Conservation (phyloP, 2,329 filamentous ascomycete genomes). For the Escovopsis sp. region DNA sequence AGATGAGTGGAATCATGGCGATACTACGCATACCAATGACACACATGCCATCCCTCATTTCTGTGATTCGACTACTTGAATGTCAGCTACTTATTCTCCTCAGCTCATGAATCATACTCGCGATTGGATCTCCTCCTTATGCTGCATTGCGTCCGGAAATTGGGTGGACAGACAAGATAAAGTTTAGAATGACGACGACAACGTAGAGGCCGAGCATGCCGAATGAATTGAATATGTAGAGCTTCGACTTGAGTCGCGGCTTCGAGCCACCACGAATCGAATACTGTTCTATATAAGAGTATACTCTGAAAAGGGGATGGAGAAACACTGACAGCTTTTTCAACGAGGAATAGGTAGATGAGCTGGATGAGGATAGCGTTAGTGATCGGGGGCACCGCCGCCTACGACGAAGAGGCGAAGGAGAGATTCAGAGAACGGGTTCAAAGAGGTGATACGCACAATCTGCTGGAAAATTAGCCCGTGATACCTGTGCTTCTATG, state of each 20-base stretch:
- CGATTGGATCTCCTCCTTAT: too few species aligned
- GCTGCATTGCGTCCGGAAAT: too few species aligned
- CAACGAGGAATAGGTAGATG: constrained; percentile 51
- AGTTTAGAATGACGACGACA: constrained; percentile 40
- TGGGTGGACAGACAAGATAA: constrained; percentile 36
- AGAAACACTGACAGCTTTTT: constrained; percentile 37
- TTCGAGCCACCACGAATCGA: constrained; percentile 41
- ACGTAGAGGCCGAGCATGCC: constrained; percentile 35
- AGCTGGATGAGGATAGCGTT: constrained; percentile 19
- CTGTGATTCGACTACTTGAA: constrained; percentile 36
- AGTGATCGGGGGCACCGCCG: neutral
- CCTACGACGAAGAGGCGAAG: neutral
- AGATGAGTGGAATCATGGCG: constrained; percentile 46
- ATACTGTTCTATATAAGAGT: constrained; percentile 22
- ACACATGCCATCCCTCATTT: constrained; percentile 39
- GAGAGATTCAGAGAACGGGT: too few species aligned
- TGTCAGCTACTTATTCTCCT: neutral
- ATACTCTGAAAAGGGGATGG: constrained; percentile 2
- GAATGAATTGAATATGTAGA: constrained; percentile 47
- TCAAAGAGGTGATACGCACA: constrained; percentile 9
- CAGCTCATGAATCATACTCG: too few species aligned
- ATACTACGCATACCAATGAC: constrained; percentile 46
- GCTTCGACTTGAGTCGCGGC: constrained; percentile 36
- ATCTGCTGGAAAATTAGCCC: constrained; percentile 12
- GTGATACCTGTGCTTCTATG: neutral